These are phyloP conservation scores for Venustampulla echinocandica DNA, from an alignment of 495 filamentous ascomycete species.

Conservation along the genomic window DNA sequence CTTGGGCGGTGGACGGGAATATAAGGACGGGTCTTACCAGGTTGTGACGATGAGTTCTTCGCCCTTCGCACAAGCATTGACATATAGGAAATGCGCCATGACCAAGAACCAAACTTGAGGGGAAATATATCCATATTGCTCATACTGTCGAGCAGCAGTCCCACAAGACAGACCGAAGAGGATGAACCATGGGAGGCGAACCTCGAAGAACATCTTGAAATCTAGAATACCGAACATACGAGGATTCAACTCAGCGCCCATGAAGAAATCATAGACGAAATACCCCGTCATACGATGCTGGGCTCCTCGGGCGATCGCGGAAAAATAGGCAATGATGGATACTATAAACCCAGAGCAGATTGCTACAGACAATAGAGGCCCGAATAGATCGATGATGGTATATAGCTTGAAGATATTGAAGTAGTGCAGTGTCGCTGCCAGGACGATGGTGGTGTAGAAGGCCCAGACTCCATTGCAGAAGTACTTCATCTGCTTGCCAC, in stretches of 20 bases:
- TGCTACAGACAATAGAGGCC: slow-evolving; percentile 78
- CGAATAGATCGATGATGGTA: slow-evolving; percentile 93
- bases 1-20: not conserved
- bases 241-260: slow-evolving; percentile 96
- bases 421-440: slow-evolving; percentile 62
- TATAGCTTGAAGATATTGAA: slow-evolving; percentile 83
- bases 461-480: slow-evolving; percentile 85
- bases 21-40: slow-evolving; percentile 47
- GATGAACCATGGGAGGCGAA: slow-evolving; percentile 94
- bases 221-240: slow-evolving; percentile 89
- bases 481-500: slow-evolving; percentile 78
- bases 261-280: slow-evolving; percentile 95
- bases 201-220: slow-evolving; percentile 99
- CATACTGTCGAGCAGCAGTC: slow-evolving; percentile 79
- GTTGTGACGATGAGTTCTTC: slow-evolving; percentile 92
- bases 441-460: slow-evolving; percentile 74
- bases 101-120: slow-evolving; percentile 82
- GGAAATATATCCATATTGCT: slow-evolving; percentile 82
- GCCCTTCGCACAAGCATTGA: slow-evolving; percentile 92
- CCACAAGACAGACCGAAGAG: slow-evolving; percentile 71
- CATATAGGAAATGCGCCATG: slow-evolving; percentile 92
- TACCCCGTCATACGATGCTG: slow-evolving; percentile 89
- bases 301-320: slow-evolving; percentile 67
- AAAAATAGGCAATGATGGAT: slow-evolving; percentile 74
- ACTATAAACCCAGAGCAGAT: slow-evolving; percentile 82